Evolutionary conservation across 495 filamentous ascomycete species (phyloP).

Genomic region (Evansstolkia leycettana): DNA sequence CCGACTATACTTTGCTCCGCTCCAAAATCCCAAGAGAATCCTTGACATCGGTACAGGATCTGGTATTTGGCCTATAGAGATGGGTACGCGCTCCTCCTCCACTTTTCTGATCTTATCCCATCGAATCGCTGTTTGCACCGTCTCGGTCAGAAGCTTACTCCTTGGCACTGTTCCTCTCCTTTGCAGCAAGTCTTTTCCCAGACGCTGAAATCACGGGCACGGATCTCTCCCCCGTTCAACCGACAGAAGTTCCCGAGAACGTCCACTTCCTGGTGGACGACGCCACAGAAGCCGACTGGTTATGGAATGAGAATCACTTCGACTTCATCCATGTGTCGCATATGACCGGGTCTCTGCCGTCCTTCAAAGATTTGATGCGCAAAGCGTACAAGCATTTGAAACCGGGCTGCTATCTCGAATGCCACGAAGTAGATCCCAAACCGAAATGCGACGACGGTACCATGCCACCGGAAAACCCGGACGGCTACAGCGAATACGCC

Average conservation of each 20-base stretch:
- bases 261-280: constrained; percentile 48
- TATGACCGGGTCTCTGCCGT: constrained; percentile 28
- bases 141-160: too few species aligned
- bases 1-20: constrained; percentile 46
- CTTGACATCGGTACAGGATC: constrained; percentile 61
- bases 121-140: too few species aligned
- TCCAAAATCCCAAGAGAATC: constrained; percentile 39
- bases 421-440: constrained; percentile 47
- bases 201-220: constrained; percentile 44
- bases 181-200: constrained; percentile 38
- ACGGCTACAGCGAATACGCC: constrained; percentile 27
- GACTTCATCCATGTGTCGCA: constrained; percentile 36
- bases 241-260: constrained; percentile 42
- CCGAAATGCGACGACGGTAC: constrained; percentile 49
- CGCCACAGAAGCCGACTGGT: constrained; percentile 37
- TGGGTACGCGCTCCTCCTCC: constrained; percentile 25
- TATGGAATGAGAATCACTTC: constrained; percentile 32
- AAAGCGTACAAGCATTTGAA: constrained; percentile 37
- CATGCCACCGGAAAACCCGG: constrained; percentile 34
- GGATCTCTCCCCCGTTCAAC: constrained; percentile 54
- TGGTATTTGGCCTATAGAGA: constrained; percentile 62
- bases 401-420: constrained; percentile 56
- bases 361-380: constrained; percentile 27
- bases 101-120: neutral
- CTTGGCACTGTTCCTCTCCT: too few species aligned